These are phyloP conservation scores for Myxozyma neotropica DNA, from an alignment of 805 yeast genomes.

Conservation along the genomic window DNA sequence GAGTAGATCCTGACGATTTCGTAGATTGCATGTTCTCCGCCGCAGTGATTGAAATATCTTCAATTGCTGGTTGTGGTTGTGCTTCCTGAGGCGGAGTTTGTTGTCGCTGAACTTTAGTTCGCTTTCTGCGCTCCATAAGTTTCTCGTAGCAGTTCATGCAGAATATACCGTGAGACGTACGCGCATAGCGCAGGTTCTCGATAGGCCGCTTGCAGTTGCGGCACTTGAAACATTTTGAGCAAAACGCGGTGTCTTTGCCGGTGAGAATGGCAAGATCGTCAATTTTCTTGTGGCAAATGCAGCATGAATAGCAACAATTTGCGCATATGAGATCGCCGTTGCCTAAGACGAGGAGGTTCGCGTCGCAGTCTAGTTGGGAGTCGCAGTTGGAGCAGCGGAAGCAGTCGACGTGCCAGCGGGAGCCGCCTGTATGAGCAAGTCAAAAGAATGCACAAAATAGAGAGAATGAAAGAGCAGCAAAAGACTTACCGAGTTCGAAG, in stretches of 20 bases:
- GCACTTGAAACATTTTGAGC: constrained; percentile 87
- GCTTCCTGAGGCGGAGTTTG: constrained; percentile 1
- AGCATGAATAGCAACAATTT: constrained; percentile 89
- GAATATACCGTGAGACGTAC: constrained; percentile 88
- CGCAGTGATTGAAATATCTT: not conserved
- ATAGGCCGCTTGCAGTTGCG: constrained; percentile 82
- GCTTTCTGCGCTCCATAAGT: constrained; percentile 71
- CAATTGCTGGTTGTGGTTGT: not conserved
- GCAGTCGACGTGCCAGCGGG: constrained; percentile 94
- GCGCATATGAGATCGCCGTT: constrained; percentile 90
- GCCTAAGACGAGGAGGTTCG: constrained; percentile 88
- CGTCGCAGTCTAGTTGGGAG: constrained; percentile 76
- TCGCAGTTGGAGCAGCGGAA: constrained; percentile 87
- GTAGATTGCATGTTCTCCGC: not conserved
- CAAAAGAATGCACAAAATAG: not conserved
- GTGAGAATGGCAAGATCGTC: constrained; percentile 92
- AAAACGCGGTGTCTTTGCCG: constrained; percentile 86
- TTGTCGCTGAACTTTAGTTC: constrained; percentile 32
- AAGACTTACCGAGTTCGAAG: constrained; percentile 63
- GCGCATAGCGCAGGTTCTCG: constrained; percentile 85
- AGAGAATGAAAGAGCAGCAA: not conserved
- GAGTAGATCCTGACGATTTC: not conserved
- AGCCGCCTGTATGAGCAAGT: constrained; percentile 57
- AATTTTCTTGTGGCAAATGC: constrained; percentile 80
- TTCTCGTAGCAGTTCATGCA: constrained; percentile 92